A percentile compares a stretch with the other conserved stretches of the same genome.
These are phyloP conservation scores for Podospora australis DNA, from an alignment of 495 filamentous ascomycete genomes.

Conservation along the genomic window DNA sequence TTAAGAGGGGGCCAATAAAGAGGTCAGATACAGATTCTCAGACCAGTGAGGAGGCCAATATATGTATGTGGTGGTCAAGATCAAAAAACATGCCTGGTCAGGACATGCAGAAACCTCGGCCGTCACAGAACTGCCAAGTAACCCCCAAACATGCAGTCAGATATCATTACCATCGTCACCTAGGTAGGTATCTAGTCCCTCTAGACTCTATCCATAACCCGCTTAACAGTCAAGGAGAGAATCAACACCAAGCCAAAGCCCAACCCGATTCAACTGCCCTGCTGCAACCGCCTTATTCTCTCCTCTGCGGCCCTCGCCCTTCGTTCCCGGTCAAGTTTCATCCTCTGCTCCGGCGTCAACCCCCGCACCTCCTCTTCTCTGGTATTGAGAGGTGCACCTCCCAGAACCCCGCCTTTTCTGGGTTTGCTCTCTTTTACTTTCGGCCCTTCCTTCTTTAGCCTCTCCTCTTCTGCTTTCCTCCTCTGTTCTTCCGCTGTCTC, in stretches of 20 bases:
- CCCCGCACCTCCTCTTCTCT: constrained; percentile 77
- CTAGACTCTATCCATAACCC: neutral
- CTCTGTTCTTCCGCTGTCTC: constrained; percentile 59
- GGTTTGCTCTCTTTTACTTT: constrained; percentile 27
- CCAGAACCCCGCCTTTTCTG: constrained; percentile 41
- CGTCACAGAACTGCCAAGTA: too few relatives aligned
- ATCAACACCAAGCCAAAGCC: neutral
- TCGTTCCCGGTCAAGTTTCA: constrained; percentile 71
- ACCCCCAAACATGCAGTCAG: too few relatives aligned
- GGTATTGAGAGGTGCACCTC: constrained; percentile 53
- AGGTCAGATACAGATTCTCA: too few relatives aligned
- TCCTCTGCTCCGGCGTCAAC: constrained; percentile 75
- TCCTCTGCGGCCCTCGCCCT: constrained; percentile 84
- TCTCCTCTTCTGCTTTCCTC: constrained; percentile 59
- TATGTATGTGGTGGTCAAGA: too few relatives aligned
- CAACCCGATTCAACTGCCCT: constrained; percentile 11
- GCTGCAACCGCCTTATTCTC: constrained; percentile 62
- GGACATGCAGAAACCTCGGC: too few relatives aligned
- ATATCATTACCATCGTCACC: too few relatives aligned
- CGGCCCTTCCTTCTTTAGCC: constrained; percentile 47
- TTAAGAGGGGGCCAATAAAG: too few relatives aligned
- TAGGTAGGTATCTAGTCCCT: too few relatives aligned
- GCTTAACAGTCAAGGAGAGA: neutral
- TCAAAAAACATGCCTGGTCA: too few relatives aligned
- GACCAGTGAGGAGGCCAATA: too few relatives aligned